Evolutionary conservation across 208 protist species (phyloP).

Genomic region (Leptomonas pyrrhocoris): DNA sequence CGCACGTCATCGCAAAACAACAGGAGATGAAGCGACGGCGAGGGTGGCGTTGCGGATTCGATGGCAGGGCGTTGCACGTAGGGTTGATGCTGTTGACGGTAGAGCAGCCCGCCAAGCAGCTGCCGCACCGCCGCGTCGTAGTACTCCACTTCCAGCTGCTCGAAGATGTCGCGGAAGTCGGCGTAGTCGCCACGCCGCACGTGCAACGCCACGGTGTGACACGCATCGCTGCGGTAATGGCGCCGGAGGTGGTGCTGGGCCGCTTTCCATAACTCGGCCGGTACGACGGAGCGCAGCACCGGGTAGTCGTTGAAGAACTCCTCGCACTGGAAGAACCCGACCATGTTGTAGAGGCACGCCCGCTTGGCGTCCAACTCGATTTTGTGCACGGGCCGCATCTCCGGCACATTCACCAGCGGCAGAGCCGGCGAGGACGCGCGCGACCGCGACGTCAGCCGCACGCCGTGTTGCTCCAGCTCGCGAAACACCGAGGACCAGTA

Average conservation of each 20-base stretch:
- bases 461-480: slow-evolving; percentile 39
- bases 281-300: slow-evolving; percentile 41
- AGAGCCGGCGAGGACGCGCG: neutral
- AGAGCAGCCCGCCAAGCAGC: slow-evolving; percentile 58
- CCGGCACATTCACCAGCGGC: slow-evolving; percentile 53
- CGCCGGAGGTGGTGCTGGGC: slow-evolving; percentile 38
- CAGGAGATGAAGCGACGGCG: slow-evolving; percentile 41
- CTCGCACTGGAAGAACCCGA: slow-evolving; percentile 88
- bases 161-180: slow-evolving; percentile 70
- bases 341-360: slow-evolving; percentile 59
- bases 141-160: slow-evolving; percentile 66
- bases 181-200: slow-evolving; percentile 85
- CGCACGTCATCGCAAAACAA: slow-evolving; percentile 81
- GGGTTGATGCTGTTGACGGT: neutral
- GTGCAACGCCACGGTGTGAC: slow-evolving; percentile 68
- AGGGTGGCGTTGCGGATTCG: neutral
- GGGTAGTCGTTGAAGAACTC: slow-evolving; percentile 67
- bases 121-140: slow-evolving; percentile 72
- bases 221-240: slow-evolving; percentile 38
- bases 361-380: slow-evolving; percentile 22
- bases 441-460: slow-evolving; percentile 22
- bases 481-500: slow-evolving; percentile 83
- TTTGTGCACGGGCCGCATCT: slow-evolving; percentile 49
- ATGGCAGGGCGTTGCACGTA: no score
- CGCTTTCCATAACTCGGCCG: slow-evolving; percentile 27